Conservation (phyloP, 495 filamentous ascomycete genomes). For the Letharia lupina region DNA sequence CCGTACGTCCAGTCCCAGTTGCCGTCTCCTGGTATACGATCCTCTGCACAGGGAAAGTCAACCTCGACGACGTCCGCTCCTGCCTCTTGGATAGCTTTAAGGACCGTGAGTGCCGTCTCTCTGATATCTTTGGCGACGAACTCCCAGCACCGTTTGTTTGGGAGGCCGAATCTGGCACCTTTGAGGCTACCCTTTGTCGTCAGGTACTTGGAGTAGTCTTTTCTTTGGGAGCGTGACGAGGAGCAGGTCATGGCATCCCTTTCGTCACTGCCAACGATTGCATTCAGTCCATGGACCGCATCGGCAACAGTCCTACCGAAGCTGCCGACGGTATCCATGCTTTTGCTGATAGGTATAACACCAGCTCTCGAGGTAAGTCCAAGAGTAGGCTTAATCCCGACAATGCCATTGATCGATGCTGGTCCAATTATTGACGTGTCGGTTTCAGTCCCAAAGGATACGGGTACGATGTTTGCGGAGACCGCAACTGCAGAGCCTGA, state of each 20-base stretch:
- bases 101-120: neutral
- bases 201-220: slow-evolving; percentile 15
- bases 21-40: slow-evolving; percentile 24
- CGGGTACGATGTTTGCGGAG: slow-evolving; percentile 36
- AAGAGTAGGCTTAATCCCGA: slow-evolving; percentile 51
- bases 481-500: slow-evolving; percentile 37
- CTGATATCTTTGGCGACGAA: slow-evolving; percentile 13
- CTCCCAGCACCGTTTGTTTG: slow-evolving; percentile 25
- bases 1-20: slow-evolving; percentile 26
- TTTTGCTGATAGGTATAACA: slow-evolving; percentile 47
- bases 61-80: slow-evolving; percentile 21
- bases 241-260: slow-evolving; percentile 13
- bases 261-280: slow-evolving; percentile 42
- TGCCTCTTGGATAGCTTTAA: slow-evolving; percentile 21
- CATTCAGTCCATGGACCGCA: slow-evolving; percentile 47
- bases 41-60: slow-evolving; percentile 26
- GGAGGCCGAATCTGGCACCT: slow-evolving; percentile 29
- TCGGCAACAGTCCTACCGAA: slow-evolving; percentile 50
- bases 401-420: slow-evolving; percentile 31
- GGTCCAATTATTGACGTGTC: slow-evolving; percentile 33
- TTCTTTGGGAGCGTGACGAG: neutral
- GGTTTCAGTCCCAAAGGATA: slow-evolving; percentile 36
- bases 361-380: slow-evolving; percentile 46
- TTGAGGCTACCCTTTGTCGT: slow-evolving; percentile 14
- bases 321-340: slow-evolving; percentile 49